These are phyloP conservation scores for Boletus speciosus DNA, from an alignment of 768 basidiomycete species.

Conservation along the genomic window DNA sequence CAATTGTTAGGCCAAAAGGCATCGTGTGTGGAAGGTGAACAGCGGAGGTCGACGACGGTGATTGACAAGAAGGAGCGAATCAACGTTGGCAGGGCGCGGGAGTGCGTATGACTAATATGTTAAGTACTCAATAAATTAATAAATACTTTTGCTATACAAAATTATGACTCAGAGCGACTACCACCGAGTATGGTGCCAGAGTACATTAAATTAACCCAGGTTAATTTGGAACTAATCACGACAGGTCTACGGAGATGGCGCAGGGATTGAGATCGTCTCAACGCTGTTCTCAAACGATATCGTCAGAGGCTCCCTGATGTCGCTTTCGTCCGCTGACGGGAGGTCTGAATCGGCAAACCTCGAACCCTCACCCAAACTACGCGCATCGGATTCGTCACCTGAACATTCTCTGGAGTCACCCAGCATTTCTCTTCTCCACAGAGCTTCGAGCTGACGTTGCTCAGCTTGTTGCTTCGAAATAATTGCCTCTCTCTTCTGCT, in stretches of 20 bases:
- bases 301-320: background rate
- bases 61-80: constrained; percentile 27
- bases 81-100: constrained; percentile 15
- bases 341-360: background rate
- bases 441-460: constrained; percentile 6
- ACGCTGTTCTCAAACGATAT: background rate
- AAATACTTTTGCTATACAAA: background rate
- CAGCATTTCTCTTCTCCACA: background rate
- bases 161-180: background rate
- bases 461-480: constrained; percentile 14
- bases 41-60: constrained; percentile 22
- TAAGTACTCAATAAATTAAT: constrained; percentile 12
- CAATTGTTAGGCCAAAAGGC: constrained; percentile 75
- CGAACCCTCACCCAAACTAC: background rate
- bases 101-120: constrained; percentile 26
- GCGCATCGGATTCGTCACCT: background rate
- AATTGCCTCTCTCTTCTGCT: constrained; percentile 7
- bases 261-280: background rate
- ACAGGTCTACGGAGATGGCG: background rate
- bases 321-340: background rate
- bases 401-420: background rate
- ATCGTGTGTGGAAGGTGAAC: constrained; percentile 34
- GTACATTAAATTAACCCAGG: background rate
- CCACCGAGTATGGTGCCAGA: background rate
- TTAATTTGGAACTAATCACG: background rate